Evolutionary conservation across 1,139 yeast species (phyloP).

Genomic region (Wickerhamiella infanticola): DNA sequence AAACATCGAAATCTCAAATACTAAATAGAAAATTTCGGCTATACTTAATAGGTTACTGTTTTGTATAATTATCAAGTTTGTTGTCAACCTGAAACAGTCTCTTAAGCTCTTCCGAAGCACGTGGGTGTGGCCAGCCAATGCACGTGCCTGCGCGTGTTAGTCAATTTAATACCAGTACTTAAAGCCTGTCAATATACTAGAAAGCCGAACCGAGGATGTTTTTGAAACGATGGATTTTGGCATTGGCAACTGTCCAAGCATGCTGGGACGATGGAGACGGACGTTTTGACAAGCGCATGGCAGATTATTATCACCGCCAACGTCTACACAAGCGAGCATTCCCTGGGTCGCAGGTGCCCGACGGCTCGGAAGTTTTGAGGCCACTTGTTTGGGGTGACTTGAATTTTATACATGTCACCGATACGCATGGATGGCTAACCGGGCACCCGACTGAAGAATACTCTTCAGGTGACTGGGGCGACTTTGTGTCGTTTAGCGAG

Average conservation of each 20-base stretch:
- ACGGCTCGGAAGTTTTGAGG: slow-evolving; percentile 19
- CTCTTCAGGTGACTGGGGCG: slow-evolving; percentile 86
- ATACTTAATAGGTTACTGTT: no score
- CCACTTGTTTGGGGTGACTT: slow-evolving; percentile 48
- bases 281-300: slow-evolving; percentile 8
- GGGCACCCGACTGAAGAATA: slow-evolving; percentile 61
- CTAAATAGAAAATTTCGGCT: no score
- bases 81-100: no score
- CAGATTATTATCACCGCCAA: slow-evolving; percentile 1
- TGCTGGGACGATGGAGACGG: slow-evolving; percentile 11
- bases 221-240: not conserved
- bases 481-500: slow-evolving; percentile 51
- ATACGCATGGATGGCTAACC: slow-evolving; percentile 79
- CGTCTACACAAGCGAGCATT: slow-evolving; percentile 6
- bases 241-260: not conserved
- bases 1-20: no score
- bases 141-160: no score
- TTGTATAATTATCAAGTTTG: no score
- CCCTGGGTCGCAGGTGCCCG: slow-evolving; percentile 3
- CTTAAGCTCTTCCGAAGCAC: no score
- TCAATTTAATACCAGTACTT: no score
- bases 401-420: slow-evolving; percentile 82
- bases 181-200: no score
- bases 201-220: no score
- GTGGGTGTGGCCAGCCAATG: no score